Base-by-base conservation (phyloP, 2,329 filamentous ascomycete genomes). In the Plenodomus tracheiphilus region DNA sequence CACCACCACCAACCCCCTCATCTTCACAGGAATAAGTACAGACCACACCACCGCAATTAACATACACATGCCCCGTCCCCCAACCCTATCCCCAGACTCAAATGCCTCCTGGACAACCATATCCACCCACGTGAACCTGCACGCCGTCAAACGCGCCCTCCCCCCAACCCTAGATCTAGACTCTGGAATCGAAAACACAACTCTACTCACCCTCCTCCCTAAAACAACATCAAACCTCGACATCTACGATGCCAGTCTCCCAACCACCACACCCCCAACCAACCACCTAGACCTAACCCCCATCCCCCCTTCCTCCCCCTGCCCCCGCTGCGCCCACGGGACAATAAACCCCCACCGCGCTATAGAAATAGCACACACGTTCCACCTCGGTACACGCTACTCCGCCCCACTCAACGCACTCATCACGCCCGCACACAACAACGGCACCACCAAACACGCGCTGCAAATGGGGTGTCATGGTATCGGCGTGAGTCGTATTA, bases 401-500 rank as follows among this genome's bases (percentile, higher is more conserved):
- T 92, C 88, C 19, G 78, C 83, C 17, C 87, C 91, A 0, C 79
- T 99, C 0, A 76, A 81, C 7, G 88, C 89, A 1, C 78, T 74
- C 1, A 81, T 94, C 2, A 75, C 77, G 13, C 58, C 61, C 77
- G 20, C 80, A 75, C 20, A 63, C 59, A 25, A 55, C 58, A 53
- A 34, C 22, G 56, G 73, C 15, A 69, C 70, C 8, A 78, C 84
- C 0, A 25, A 32, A 32, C 28, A 8, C 4, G 79, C 85, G 0
- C 81, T 96, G 64, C 85, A 96, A 57, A 99, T 99, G 94, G 94
- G 94, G 46, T 99, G 94, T 69, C 91, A 97, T 67, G 94, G 94
- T 1, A 95, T 99, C 53, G 94, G 94, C 1, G 85, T 99, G 16
- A 96, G 91, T 4, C 87, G 94, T 38, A 85, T 99, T 61, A 86